Percentiles rank a stretch among this genome's conserved stretches.
Conservation (phyloP, 768 basidiomycete genomes). For the Termitomyces sp. region DNA sequence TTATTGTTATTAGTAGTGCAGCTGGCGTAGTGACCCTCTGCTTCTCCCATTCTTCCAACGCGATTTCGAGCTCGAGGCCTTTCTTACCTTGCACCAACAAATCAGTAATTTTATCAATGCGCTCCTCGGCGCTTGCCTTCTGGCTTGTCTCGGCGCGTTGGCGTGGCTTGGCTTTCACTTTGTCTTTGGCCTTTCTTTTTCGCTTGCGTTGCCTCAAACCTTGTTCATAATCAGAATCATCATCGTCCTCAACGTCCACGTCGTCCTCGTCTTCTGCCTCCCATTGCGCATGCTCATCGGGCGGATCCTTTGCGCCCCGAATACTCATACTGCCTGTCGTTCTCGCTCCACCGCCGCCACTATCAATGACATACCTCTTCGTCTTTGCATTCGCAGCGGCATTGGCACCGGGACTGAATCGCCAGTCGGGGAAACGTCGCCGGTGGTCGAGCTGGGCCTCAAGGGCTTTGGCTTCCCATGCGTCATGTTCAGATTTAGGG, state of each 20-base stretch:
- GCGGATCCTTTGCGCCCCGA: background rate
- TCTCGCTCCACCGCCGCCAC: background rate
- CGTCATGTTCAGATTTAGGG: conserved; percentile 55
- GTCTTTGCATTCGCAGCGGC: conserved; percentile 25
- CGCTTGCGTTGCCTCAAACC: background rate
- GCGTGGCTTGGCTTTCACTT: background rate
- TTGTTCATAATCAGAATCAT: background rate
- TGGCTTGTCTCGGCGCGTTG: background rate
- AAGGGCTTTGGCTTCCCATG: conserved; percentile 73
- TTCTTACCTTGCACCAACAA: conserved; percentile 65
- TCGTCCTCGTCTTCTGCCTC: background rate
- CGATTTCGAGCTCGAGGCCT: conserved; percentile 53
- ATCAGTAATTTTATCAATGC: conserved; percentile 63
- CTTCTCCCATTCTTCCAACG: conserved; percentile 56
- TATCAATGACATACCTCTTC: conserved; percentile 10
- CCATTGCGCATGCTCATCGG: background rate
- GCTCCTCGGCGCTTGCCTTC: conserved; percentile 17
- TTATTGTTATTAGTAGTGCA: background rate
- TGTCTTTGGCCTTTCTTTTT: background rate
- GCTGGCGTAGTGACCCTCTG: too few relatives aligned
- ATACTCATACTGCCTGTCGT: background rate
- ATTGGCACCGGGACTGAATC: conserved; percentile 62
- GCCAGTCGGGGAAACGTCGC: conserved; percentile 73
- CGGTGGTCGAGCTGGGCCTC: conserved; percentile 69
- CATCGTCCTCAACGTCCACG: background rate